Evolutionary conservation across 2,329 filamentous ascomycete genomes (phyloP).

Genomic region (Raffaelea arxii): DNA sequence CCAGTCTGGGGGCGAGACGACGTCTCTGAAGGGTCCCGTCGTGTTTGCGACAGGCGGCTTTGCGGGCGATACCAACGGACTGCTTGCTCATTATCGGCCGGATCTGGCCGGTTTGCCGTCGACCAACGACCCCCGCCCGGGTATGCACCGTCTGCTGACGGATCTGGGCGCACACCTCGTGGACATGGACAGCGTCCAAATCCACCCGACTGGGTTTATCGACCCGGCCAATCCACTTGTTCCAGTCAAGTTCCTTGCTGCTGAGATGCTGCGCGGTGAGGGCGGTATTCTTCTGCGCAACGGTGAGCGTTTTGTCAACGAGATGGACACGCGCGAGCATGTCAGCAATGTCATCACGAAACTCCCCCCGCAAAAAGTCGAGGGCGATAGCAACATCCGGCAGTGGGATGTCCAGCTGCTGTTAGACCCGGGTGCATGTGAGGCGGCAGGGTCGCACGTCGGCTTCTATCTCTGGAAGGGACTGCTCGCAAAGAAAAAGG

Average conservation of each 20-base stretch:
- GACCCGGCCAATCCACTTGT: conserved; percentile 94
- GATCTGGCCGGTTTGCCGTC: conserved; percentile 86
- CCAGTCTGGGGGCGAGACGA: conserved; percentile 64
- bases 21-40: conserved; percentile 71
- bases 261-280: conserved; percentile 95
- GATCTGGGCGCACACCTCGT: conserved; percentile 93
- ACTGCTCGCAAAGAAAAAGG: conserved; percentile 97
- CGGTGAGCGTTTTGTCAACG: conserved; percentile 93
- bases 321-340: conserved; percentile 96
- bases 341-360: conserved; percentile 85
- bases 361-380: not conserved
- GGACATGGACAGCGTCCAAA: conserved; percentile 99
- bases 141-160: conserved; percentile 60
- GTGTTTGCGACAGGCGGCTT: conserved; percentile 94
- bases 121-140: conserved; percentile 57
- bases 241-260: conserved; percentile 98
- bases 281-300: conserved; percentile 87
- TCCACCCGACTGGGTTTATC: conserved; percentile 93
- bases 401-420: conserved; percentile 86
- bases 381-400: not conserved
- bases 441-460: conserved; percentile 96
- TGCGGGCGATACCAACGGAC: conserved; percentile 84
- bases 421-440: conserved; percentile 97
- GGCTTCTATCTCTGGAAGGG: conserved; percentile 97
- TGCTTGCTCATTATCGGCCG: conserved; percentile 90